A percentile compares a stretch with the other conserved stretches of the same genome.
Evolutionary conservation across 1,284 basidiomycete genomes (phyloP).

Genomic region (Cryptococcus sp.): DNA sequence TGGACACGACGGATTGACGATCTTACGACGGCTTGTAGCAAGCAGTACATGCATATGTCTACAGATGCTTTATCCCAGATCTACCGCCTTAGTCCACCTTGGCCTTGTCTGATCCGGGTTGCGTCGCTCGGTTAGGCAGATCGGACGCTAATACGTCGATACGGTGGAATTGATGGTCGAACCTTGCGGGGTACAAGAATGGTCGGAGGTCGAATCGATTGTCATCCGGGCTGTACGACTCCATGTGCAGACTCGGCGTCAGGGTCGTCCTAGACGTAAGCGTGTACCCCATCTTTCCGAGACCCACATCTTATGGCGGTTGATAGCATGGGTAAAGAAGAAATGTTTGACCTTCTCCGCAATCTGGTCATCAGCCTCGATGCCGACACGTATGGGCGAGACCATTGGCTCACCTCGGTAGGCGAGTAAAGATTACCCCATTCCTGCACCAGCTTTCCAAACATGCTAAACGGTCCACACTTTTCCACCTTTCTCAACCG

Average conservation of each 20-base stretch:
- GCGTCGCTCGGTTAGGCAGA: conserved; percentile 63
- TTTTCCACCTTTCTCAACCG: conserved; percentile 92
- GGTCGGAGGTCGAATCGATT: conserved; percentile 96
- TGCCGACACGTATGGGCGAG: neutral
- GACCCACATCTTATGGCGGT: conserved; percentile 87
- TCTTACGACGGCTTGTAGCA: no score
- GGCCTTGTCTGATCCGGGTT: conserved; percentile 40
- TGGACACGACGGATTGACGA: no score
- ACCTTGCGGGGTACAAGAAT: conserved; percentile 89
- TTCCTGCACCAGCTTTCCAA: conserved; percentile 85
- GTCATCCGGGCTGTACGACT: conserved; percentile 93
- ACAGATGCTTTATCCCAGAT: no score
- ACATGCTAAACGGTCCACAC: conserved; percentile 95
- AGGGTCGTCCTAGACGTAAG: conserved; percentile 62
- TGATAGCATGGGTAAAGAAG: conserved; percentile 94
- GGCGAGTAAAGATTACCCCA: conserved; percentile 77
- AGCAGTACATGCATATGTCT: no score
- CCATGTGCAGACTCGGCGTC: conserved; percentile 94
- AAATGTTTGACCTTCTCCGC: conserved; percentile 97
- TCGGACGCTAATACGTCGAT: conserved; percentile 77
- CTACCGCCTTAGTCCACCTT: conserved; percentile 53
- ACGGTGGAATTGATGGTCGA: conserved; percentile 93
- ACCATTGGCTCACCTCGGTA: conserved; percentile 58
- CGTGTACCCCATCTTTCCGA: neutral
- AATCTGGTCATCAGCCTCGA: conserved; percentile 56